Conservation (phyloP, 495 filamentous ascomycete species). For the Xylaria grammica region DNA sequence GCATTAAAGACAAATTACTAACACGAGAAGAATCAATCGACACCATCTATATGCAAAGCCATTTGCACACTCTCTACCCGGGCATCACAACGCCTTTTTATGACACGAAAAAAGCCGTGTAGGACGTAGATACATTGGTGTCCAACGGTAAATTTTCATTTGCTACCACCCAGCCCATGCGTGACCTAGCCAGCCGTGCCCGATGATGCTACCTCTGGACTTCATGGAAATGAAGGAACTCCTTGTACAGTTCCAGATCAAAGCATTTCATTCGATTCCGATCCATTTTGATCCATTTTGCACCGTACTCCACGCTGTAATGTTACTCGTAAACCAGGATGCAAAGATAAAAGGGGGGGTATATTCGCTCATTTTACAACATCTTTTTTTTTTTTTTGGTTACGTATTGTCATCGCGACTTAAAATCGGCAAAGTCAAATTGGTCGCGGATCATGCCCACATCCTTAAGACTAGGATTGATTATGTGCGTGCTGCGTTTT, state of each 20-base stretch:
- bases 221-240: no score
- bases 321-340: not conserved
- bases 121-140: not conserved
- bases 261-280: not conserved
- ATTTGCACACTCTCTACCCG: not conserved
- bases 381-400: no score
- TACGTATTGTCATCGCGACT: no score
- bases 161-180: not conserved
- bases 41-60: no score
- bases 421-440: no score
- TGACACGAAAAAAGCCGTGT: not conserved
- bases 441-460: no score
- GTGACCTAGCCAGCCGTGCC: not conserved
- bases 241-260: no score
- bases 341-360: slow-evolving; percentile 1
- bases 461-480: no score
- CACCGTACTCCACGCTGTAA: slow-evolving; percentile 17
- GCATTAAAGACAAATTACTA: no score
- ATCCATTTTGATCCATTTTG: not conserved
- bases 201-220: not conserved
- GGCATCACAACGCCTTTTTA: not conserved
- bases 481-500: not conserved
- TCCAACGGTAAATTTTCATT: not conserved
- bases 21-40: no score
- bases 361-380: not conserved